Evolutionary conservation across 345 rosid species (phyloP), one percentile per base, ranked within the genome.

Genomic region (Murraya koenigii): DNA sequence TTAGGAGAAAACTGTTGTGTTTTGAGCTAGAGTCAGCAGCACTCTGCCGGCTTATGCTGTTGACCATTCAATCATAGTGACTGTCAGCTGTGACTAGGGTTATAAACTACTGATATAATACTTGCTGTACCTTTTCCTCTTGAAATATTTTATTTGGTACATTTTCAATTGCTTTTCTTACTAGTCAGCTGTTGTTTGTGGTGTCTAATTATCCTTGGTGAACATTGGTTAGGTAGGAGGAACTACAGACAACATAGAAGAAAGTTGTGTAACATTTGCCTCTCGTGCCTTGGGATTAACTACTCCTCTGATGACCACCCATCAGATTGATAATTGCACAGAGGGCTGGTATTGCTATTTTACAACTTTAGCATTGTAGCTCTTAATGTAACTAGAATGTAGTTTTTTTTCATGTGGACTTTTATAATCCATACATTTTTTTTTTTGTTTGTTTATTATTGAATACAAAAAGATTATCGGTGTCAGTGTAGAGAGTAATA

Each of bases 321-420:
- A 95, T 88, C 97, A 95, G 84, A 95, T 95, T 75, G 99, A 93
- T 86, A 95, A 95, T 70, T 95, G 99, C 85, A 89, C 98, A 63
- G 99, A 92, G 83, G 99, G 99, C 84, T 95, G 98, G 98, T 95
- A 89, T 67, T 47, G 22, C 70, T 60, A 10, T 61, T 26, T 23
- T 10, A 26, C 19, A 26, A 61, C 35, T 8, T 64, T 64, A 64
- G 20, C n/a, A 30, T 32, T 7, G 9, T 64, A 22, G n/a, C 33
- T 6, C 33, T 64, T 17, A 19, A 32, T 32, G n/a, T 52, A 22
- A 19, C 5, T 52, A 52, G 56, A 17, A 52, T 52, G 4, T 32
- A 32, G 23, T 64, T 6, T 32, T 64, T 17, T 64, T 64, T 19
- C 33, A 64, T 33, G 23, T 32, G 67, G n/a, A 33, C 49, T 58